These are phyloP conservation scores for Macrolepiota dolichaula DNA, from an alignment of 768 basidiomycete genomes.

Conservation along the genomic window DNA sequence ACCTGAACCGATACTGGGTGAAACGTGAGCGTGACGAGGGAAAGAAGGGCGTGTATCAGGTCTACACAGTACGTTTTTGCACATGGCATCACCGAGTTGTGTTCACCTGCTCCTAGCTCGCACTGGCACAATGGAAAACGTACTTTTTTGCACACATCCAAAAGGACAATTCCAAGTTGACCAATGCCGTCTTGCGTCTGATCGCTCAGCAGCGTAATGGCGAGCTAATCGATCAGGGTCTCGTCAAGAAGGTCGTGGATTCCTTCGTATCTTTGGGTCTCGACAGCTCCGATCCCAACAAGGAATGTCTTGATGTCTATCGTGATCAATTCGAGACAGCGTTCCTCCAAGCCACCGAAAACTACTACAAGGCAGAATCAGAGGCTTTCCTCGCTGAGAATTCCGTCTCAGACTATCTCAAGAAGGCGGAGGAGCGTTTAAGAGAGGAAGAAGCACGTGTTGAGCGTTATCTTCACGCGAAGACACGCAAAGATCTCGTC, in stretches of 20 bases:
- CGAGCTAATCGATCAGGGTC: slow-evolving; percentile 89
- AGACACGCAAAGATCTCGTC: slow-evolving; percentile 83
- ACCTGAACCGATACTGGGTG: slow-evolving; percentile 99
- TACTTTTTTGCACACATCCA: slow-evolving; percentile 89
- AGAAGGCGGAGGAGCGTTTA: slow-evolving; percentile 91
- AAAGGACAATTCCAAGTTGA: slow-evolving; percentile 75
- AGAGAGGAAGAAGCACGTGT: slow-evolving; percentile 96
- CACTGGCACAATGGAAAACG: slow-evolving; percentile 93
- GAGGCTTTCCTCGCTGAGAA: slow-evolving; percentile 90
- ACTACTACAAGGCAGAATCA: slow-evolving; percentile 92
- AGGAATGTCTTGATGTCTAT: slow-evolving; percentile 94
- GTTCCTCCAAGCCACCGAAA: slow-evolving; percentile 86
- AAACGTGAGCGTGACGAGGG: slow-evolving; percentile 98
- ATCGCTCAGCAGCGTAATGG: slow-evolving; percentile 95
- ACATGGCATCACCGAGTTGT: not conserved
- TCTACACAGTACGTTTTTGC: slow-evolving; percentile 77
- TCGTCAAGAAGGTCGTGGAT: slow-evolving; percentile 97
- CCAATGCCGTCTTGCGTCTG: slow-evolving; percentile 81
- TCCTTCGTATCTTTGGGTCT: slow-evolving; percentile 96
- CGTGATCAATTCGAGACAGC: slow-evolving; percentile 87
- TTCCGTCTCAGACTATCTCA: slow-evolving; percentile 93
- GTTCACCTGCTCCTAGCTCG: slow-evolving; percentile 51
- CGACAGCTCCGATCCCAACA: slow-evolving; percentile 88
- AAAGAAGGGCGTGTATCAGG: slow-evolving; percentile 90
- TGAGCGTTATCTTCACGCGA: slow-evolving; percentile 89